Conservation (phyloP, 2,329 filamentous ascomycete species). For the Setomelanomma holmii region DNA sequence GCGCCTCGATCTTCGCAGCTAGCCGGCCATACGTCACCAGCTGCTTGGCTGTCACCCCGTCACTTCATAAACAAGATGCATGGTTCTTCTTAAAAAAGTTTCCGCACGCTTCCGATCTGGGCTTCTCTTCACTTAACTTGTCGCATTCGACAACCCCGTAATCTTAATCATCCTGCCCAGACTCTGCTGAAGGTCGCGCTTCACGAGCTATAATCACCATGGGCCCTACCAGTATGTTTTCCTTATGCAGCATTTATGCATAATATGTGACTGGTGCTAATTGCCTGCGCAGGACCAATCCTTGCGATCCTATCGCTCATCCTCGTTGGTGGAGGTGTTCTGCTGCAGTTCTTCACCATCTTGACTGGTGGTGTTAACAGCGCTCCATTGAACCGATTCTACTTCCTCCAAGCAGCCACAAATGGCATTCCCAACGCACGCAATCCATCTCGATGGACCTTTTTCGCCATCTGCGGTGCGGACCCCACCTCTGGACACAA, state of each 20-base stretch:
- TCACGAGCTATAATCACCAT: slow-evolving; percentile 6
- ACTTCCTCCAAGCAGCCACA: slow-evolving; percentile 85
- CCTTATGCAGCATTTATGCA: slow-evolving; percentile 11
- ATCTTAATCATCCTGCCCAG: slow-evolving; percentile 14
- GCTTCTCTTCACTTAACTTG: slow-evolving; percentile 1
- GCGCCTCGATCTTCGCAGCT: slow-evolving; percentile 1
- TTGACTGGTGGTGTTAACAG: slow-evolving; percentile 65
- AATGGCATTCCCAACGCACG: slow-evolving; percentile 65
- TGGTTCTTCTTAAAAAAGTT: neutral
- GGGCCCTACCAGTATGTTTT: slow-evolving; percentile 23
- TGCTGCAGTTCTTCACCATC: slow-evolving; percentile 71
- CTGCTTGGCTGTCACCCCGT: slow-evolving; percentile 7
- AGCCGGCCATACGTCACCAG: slow-evolving; percentile 21
- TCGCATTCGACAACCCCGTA: slow-evolving; percentile 1
- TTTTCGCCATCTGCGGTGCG: slow-evolving; percentile 80
- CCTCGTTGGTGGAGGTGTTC: slow-evolving; percentile 66
- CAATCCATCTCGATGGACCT: slow-evolving; percentile 82
- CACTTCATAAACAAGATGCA: slow-evolving; percentile 26
- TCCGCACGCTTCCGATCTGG: slow-evolving; percentile 8
- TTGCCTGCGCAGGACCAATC: slow-evolving; percentile 56
- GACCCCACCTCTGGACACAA: slow-evolving; percentile 59
- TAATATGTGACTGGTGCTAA: neutral
- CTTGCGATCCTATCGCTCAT: slow-evolving; percentile 66
- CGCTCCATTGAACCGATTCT: slow-evolving; percentile 74
- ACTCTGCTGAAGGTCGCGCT: neutral